Base-by-base conservation (phyloP, 2,329 filamentous ascomycete genomes). In the Penicillium sp. region DNA sequence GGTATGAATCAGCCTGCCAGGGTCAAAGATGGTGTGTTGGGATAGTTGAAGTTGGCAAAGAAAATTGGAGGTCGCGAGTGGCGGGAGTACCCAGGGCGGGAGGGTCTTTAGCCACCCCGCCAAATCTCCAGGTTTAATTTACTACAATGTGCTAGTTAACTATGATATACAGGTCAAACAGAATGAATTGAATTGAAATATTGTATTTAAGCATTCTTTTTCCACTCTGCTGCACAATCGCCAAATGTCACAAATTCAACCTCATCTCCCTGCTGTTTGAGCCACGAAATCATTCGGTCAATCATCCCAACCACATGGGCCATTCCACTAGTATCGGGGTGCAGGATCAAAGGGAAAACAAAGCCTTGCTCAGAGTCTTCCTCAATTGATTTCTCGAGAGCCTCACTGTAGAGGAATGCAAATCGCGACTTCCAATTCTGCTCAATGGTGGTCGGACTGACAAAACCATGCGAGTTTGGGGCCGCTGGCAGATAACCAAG, bases 391-490 rank as follows among this genome's bases (percentile, higher is more conserved):
- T 76, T 77, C 35, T 57, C 55, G 5, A 57, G 35, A 15, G 55
- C 55, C 10, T 57, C 55, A 6, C 43, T 38, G 29, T 53, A 57
- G n/a, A 86, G 73, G 77, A 79, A 87, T 59, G 81, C 75, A 63
- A 86, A 85, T 13, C 82, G 78, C 63, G 86, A 83, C 63, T 77
- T 81, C 85, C 85, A 87, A 75, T 86, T 82, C 58, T 81, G 77
- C 74, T 87, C 84, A 29, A 87, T 78, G 1, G 82, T 77, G 10
- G 79, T 75, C 5, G 81, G 79, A 53, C 83, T 81, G 0, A 86
- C 83, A 65, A 85, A 87, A 1, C 85, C 84, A 43, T 82, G 79
- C 2, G 79, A 82, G 59, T 86, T 86, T 1, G 75, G 68, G 0
- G 66, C 60, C 31, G 76, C 76, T 0, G 78, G 77, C 12, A 79